phyloP scores from a whole-genome alignment of 345 rosid genomes.

The Pistacia integerrima region DNA sequence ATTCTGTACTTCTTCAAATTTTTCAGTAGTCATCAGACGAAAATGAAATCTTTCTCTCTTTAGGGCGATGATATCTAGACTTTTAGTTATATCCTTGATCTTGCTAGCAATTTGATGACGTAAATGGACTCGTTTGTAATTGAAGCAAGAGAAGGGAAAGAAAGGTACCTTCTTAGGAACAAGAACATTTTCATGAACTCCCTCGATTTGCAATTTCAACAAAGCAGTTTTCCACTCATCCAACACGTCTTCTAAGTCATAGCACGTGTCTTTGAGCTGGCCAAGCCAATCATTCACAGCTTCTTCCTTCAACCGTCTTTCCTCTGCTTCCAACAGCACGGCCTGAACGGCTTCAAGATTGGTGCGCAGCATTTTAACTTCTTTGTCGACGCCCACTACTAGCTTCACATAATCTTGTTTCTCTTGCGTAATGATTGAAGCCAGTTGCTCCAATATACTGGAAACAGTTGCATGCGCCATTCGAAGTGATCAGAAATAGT shows the following conservation, averaged over 20 bases:
- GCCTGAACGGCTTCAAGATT: not conserved
- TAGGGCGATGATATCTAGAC: not conserved
- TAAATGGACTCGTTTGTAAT: not conserved
- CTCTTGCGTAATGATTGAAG: not conserved
- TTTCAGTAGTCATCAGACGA: not conserved
- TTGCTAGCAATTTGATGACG: not conserved
- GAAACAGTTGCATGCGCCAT: not conserved
- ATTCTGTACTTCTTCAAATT: not conserved
- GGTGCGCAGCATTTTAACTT: not conserved
- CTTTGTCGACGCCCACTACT: not conserved
- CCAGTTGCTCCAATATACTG: not conserved
- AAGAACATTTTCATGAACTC: not conserved
- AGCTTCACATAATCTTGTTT: not conserved
- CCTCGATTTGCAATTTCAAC: not conserved
- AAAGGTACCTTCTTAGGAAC: too few species aligned
- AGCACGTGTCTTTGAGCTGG: slow-evolving; percentile 2
- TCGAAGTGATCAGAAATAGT: too few species aligned
- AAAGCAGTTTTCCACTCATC: not conserved
- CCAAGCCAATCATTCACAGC: not conserved
- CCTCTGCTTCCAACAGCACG: slow-evolving; percentile 9
- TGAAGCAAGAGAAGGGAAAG: not conserved
- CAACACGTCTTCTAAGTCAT: slow-evolving; percentile 10
- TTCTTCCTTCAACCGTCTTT: not conserved
- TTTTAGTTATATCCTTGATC: not conserved
- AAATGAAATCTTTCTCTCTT: not conserved